Evolutionary conservation across 768 basidiomycete genomes (phyloP), one percentile per base, ranked within the genome.

Genomic region (Tricholoma sp.): DNA sequence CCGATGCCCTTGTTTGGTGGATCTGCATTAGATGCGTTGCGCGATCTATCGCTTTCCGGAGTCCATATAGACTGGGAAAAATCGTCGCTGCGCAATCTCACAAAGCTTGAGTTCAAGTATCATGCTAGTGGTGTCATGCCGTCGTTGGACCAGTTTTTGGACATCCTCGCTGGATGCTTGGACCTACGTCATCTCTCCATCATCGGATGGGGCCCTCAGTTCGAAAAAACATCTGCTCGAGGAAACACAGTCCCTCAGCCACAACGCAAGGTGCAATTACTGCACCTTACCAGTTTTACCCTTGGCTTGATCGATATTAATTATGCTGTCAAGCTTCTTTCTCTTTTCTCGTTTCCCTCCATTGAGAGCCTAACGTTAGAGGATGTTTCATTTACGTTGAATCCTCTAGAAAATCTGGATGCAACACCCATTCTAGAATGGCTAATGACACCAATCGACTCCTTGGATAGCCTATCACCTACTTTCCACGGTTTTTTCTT

Each of bases 101-200:
- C 70, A 17, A 71, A 68, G 28, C 68, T 85, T 34, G 78, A 82
- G 59, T 68, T 85, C 61, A 81, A 76, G 59, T 86, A 81, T 59
- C 81, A 83, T 15, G 76, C 84, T 1, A 70, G 63, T 37, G 79
- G 83, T 39, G 80, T 85, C n/a, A 76, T 78, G 70, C 84, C 84
- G 1, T 74, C 73, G 5, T 60, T 81, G 48, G 59, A 65, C 0
- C 74, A 82, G 52, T 84, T 86, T 58, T 57, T 60, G 8, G 53
- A 61, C 24, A 77, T 84, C 36, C 65, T 83, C 18, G 32, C 64
- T 6, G 69, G 67, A 1, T 84, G 76, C 57, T 74, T 73, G 6
- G 59, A 66, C 10, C 73, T 86, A 24, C 60, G 67, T 53, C 66
- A 67, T 8, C 73, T 86, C 4, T 67, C 74, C 34, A 74, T 86